phyloP scores from a whole-genome alignment of 176 grass and related monocot genomes.

The Oryza punctata region DNA sequence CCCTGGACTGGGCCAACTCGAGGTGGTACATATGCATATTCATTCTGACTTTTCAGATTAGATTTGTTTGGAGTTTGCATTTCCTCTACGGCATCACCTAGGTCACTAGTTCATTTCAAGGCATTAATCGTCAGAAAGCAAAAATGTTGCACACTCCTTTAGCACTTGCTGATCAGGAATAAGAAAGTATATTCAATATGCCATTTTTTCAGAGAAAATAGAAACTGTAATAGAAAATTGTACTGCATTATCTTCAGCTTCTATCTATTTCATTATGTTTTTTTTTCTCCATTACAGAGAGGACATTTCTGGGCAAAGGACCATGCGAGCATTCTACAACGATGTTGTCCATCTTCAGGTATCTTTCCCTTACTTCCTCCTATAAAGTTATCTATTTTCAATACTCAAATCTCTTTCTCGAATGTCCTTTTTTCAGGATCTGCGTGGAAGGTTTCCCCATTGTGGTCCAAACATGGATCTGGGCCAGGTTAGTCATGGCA shows the following conservation, averaged over 20 bases:
- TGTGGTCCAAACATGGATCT: conserved; percentile 54
- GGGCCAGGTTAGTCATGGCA: conserved; percentile 30
- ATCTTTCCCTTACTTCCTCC: conserved; percentile 1
- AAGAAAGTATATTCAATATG: background rate
- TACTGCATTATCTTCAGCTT: background rate
- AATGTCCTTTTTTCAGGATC: conserved; percentile 38
- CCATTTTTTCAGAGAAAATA: background rate
- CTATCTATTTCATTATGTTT: background rate
- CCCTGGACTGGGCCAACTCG: background rate
- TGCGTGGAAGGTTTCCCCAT: conserved; percentile 45
- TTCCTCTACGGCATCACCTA: background rate
- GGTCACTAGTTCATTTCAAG: conserved; percentile 16
- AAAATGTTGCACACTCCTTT: background rate
- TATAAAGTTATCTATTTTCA: background rate
- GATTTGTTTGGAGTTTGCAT: background rate
- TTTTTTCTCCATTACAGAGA: conserved; percentile 45
- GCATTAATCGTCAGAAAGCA: background rate
- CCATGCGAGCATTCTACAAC: conserved; percentile 62
- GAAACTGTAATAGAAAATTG: background rate
- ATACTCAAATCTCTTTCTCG: conserved; percentile 6
- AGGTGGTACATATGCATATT: background rate
- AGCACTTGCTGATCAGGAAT: conserved; percentile 15
- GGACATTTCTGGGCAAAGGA: conserved; percentile 74
- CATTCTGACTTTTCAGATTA: background rate
- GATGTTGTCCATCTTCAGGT: conserved; percentile 84